Conservation (phyloP, 2,329 filamentous ascomycete genomes). For the Fusarium sp. region DNA sequence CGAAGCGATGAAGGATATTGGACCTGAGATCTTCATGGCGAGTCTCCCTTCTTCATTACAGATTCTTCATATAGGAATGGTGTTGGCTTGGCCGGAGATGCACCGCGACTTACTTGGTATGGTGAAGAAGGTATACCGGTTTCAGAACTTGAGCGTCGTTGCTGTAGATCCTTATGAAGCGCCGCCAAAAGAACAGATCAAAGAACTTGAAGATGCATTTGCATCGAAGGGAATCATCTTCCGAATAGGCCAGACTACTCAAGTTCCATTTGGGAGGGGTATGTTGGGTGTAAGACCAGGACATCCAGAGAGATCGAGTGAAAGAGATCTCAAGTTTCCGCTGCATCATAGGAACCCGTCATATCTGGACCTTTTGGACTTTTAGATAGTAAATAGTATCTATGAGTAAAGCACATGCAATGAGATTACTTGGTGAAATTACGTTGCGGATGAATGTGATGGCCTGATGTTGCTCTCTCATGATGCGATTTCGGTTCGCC, state of each 20-base stretch:
- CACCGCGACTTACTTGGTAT: slow-evolving; percentile 42
- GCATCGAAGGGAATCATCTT: slow-evolving; percentile 34
- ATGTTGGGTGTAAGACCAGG: slow-evolving; percentile 45
- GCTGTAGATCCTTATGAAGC: slow-evolving; percentile 44
- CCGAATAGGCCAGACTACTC: slow-evolving; percentile 40
- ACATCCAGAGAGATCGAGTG: slow-evolving; percentile 27
- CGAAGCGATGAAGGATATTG: slow-evolving; percentile 30
- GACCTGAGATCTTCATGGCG: slow-evolving; percentile 43
- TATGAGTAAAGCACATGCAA: slow-evolving; percentile 7
- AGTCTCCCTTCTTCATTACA: slow-evolving; percentile 41
- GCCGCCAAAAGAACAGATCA: slow-evolving; percentile 31
- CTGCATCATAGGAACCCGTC: slow-evolving; percentile 29
- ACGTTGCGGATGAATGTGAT: not conserved
- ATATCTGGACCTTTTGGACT: slow-evolving; percentile 27
- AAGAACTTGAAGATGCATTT: slow-evolving; percentile 36
- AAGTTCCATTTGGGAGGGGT: slow-evolving; percentile 43
- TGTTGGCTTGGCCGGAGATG: slow-evolving; percentile 44
- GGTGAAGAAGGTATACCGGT: slow-evolving; percentile 37
- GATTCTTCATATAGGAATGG: slow-evolving; percentile 44
- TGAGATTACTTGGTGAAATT: not conserved
- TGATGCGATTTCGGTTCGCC: not conserved
- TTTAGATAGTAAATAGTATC: not conserved
- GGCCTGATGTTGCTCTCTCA: not conserved
- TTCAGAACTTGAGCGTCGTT: slow-evolving; percentile 39
- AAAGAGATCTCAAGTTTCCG: slow-evolving; percentile 37